Conservation (phyloP, 2,329 filamentous ascomycete genomes). For the Didymella glomerata region DNA sequence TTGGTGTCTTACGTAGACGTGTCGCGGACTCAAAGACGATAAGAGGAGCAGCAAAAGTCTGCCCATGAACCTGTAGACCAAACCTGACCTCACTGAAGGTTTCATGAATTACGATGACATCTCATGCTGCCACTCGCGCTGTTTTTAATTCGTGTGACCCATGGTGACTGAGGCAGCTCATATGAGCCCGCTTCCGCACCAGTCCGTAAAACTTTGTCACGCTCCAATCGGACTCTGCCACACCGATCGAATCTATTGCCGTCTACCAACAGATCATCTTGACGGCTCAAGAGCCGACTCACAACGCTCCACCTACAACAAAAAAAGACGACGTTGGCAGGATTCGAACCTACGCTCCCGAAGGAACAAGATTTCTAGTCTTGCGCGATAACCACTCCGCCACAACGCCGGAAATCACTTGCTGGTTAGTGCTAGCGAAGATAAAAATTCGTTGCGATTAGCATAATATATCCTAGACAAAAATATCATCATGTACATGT, state of each 20-base stretch:
- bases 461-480: too few species aligned
- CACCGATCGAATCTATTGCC: neutral
- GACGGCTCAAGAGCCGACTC: neutral
- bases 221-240: neutral
- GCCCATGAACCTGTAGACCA: slow-evolving; percentile 9
- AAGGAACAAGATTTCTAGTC: slow-evolving; percentile 56
- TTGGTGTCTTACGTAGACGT: neutral
- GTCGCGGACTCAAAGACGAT: neutral
- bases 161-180: neutral
- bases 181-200: too few species aligned
- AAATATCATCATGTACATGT: too few species aligned
- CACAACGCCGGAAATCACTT: slow-evolving; percentile 42
- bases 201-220: too few species aligned
- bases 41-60: neutral
- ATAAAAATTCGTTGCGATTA: neutral
- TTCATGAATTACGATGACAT: slow-evolving; percentile 17
- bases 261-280: neutral
- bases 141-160: neutral
- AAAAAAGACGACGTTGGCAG: slow-evolving; percentile 49
- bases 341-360: slow-evolving; percentile 54
- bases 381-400: slow-evolving; percentile 55
- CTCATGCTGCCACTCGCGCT: neutral
- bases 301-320: too few species aligned
- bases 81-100: slow-evolving; percentile 6
- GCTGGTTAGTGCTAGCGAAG: slow-evolving; percentile 14